A percentile compares a stretch with the other conserved stretches of the same genome.
Evolutionary conservation across 202 grass and related monocot species (phyloP).

Genomic region (Panicum virgatum): DNA sequence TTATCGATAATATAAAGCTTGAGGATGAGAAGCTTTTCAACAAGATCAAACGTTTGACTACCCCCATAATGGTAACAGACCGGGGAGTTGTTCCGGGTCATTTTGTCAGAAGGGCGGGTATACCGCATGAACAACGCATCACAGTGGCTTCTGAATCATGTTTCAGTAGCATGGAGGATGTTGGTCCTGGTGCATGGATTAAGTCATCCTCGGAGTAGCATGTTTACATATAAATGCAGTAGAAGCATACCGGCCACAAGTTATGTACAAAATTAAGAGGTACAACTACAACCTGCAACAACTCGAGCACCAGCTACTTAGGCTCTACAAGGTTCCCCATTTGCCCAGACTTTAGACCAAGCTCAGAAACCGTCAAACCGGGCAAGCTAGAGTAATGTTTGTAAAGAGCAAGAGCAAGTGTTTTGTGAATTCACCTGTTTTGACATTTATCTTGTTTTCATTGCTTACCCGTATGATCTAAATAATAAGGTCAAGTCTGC

Average conservation of each 20-base stretch:
- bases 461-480: background rate
- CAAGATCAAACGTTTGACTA: constrained; percentile 50
- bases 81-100: background rate
- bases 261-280: background rate
- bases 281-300: background rate
- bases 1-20: constrained; percentile 15
- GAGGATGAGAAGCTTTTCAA: constrained; percentile 25
- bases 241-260: constrained; percentile 18
- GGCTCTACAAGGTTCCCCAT: background rate
- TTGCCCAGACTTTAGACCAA: background rate
- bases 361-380: too few relatives aligned
- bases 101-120: background rate
- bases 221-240: background rate
- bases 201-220: background rate
- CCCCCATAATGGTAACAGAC: background rate
- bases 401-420: background rate
- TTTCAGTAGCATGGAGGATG: background rate
- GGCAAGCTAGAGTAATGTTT: too few relatives aligned
- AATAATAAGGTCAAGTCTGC: constrained; percentile 16
- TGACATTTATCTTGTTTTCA: background rate
- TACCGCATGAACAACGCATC: background rate
- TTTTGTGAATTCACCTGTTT: background rate
- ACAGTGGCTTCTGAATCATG: background rate
- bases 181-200: constrained; percentile 1
- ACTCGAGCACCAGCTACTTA: background rate